phyloP scores from a whole-genome alignment of 805 yeast genomes.

The Kodamaea restingae region DNA sequence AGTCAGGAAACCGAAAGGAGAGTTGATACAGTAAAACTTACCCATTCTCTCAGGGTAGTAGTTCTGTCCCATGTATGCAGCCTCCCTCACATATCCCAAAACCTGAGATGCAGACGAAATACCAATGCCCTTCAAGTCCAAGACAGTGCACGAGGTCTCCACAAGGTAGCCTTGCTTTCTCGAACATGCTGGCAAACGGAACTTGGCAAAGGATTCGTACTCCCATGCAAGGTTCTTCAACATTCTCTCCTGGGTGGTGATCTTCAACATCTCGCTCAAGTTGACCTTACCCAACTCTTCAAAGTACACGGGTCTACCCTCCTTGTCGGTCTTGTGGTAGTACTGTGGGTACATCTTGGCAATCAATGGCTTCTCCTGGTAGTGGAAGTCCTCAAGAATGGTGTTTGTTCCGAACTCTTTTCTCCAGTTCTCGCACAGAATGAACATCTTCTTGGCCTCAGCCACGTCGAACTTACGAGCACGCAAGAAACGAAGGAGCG shows the following conservation, averaged over 20 bases:
- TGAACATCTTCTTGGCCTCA: conserved; percentile 78
- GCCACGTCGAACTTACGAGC: conserved; percentile 91
- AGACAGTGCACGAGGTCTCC: conserved; percentile 94
- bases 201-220: conserved; percentile 82
- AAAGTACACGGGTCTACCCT: conserved; percentile 92
- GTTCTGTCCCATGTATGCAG: conserved; percentile 91
- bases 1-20: conserved; percentile 95
- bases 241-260: conserved; percentile 95
- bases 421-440: conserved; percentile 90
- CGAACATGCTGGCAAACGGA: conserved; percentile 91
- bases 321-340: conserved; percentile 94
- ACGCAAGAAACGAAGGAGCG: conserved; percentile 78
- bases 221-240: conserved; percentile 95
- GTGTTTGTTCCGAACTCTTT: conserved; percentile 81
- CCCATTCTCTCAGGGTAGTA: conserved; percentile 99
- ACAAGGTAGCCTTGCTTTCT: conserved; percentile 72
- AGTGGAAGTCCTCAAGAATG: conserved; percentile 80
- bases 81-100: conserved; percentile 83
- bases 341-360: conserved; percentile 93
- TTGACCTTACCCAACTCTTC: conserved; percentile 93
- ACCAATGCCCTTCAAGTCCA: conserved; percentile 93
- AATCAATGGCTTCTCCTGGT: conserved; percentile 87
- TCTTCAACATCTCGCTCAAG: conserved; percentile 83
- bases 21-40: conserved; percentile 89
- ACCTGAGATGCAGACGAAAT: conserved; percentile 81